Percentiles rank a stretch among this genome's conserved stretches.
Evolutionary conservation across 2,329 filamentous ascomycete species (phyloP).

Genomic region (Colletotrichum cereale): DNA sequence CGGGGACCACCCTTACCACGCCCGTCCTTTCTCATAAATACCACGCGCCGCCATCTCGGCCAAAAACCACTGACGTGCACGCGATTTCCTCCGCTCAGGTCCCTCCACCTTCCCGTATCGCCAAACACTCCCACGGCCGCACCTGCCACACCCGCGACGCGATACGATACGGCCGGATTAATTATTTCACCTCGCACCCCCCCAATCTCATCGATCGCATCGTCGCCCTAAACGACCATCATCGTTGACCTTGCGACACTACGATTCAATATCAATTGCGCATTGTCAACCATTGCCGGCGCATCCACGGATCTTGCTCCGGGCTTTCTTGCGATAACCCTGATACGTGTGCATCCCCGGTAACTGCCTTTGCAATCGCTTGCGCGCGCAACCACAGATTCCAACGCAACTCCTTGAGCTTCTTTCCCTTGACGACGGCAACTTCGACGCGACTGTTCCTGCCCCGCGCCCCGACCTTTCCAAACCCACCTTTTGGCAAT

Average conservation of each 20-base stretch:
- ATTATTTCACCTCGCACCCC: slow-evolving; percentile 15
- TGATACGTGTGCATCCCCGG: slow-evolving; percentile 12
- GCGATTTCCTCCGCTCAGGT: slow-evolving; percentile 58
- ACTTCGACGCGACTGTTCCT: not conserved
- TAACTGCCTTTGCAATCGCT: not conserved
- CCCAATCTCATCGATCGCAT: slow-evolving; percentile 1
- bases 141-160: slow-evolving; percentile 22
- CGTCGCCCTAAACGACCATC: slow-evolving; percentile 19
- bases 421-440: slow-evolving; percentile 15
- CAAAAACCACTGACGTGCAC: slow-evolving; percentile 60
- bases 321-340: not conserved
- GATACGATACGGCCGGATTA: slow-evolving; percentile 31
- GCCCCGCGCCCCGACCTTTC: not conserved
- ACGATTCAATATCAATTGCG: slow-evolving; percentile 11
- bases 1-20: slow-evolving; percentile 47
- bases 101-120: slow-evolving; percentile 45
- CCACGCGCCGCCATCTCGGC: slow-evolving; percentile 58
- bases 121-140: slow-evolving; percentile 21
- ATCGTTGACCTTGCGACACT: slow-evolving; percentile 4
- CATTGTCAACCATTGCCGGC: slow-evolving; percentile 8
- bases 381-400: slow-evolving; percentile 19
- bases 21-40: slow-evolving; percentile 59
- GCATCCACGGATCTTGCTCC: slow-evolving; percentile 12
- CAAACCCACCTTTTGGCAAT: not conserved
- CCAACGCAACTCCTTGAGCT: slow-evolving; percentile 20